Percentiles rank a stretch among this genome's conserved stretches.
Conservation (phyloP, 2,329 filamentous ascomycete species). For the Venturia carpophila region DNA sequence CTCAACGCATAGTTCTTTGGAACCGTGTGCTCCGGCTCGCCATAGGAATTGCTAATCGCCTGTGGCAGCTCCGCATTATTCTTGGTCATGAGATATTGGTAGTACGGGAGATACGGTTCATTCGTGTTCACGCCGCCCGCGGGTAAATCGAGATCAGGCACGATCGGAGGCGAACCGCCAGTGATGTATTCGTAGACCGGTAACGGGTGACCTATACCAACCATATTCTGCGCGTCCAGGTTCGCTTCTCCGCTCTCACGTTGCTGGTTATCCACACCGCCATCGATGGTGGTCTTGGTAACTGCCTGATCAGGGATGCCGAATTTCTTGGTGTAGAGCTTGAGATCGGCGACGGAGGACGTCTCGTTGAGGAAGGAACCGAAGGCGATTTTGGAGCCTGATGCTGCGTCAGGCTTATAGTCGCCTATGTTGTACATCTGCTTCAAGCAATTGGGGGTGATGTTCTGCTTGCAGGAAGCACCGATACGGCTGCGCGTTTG, state of each 20-base stretch:
- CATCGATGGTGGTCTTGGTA: slow-evolving; percentile 1
- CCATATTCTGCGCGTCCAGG: slow-evolving; percentile 38
- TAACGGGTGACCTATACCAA: slow-evolving; percentile 37
- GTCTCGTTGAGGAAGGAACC: slow-evolving; percentile 43
- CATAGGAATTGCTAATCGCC: slow-evolving; percentile 34
- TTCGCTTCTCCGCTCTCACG: slow-evolving; percentile 26
- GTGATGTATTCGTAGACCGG: slow-evolving; percentile 42
- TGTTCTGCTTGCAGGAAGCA: slow-evolving; percentile 35
- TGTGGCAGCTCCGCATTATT: slow-evolving; percentile 31
- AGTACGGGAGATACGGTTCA: slow-evolving; percentile 40
- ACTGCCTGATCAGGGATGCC: slow-evolving; percentile 15
- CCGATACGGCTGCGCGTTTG: slow-evolving; percentile 23
- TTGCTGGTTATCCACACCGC: slow-evolving; percentile 12
- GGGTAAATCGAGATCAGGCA: slow-evolving; percentile 43
- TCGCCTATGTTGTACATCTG: slow-evolving; percentile 41
- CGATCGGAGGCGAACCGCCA: slow-evolving; percentile 37
- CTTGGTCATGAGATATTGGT: slow-evolving; percentile 30
- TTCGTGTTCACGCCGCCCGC: slow-evolving; percentile 36
- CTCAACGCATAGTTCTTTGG: slow-evolving; percentile 31
- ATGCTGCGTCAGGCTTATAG: slow-evolving; percentile 31
- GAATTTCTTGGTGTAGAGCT: slow-evolving; percentile 13
- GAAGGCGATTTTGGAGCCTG: slow-evolving; percentile 37
- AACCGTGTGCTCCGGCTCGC: slow-evolving; percentile 35
- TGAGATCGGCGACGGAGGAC: slow-evolving; percentile 40
- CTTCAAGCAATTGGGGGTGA: slow-evolving; percentile 42